Percentiles rank a stretch among this genome's conserved stretches.
phyloP scores from a whole-genome alignment of 495 filamentous ascomycete species.

The Aspergillus campestris region DNA sequence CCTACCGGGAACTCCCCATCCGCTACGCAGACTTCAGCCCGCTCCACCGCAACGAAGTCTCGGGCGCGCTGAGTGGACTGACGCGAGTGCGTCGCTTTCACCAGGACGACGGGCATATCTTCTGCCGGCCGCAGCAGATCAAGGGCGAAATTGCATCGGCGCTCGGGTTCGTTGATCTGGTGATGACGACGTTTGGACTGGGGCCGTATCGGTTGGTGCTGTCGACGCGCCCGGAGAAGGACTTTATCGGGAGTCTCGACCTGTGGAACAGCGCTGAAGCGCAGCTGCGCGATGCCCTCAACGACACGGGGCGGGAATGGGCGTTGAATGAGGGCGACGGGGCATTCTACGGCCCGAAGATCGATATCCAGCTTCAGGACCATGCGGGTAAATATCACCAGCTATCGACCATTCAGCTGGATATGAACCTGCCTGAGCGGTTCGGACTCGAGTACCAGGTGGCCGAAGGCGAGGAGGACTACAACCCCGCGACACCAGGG shows the following conservation, averaged over 20 bases:
- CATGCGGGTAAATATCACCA: slow-evolving; percentile 85
- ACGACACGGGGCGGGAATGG: slow-evolving; percentile 58
- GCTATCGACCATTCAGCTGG: slow-evolving; percentile 84
- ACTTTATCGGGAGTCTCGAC: slow-evolving; percentile 68
- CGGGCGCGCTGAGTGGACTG: slow-evolving; percentile 75
- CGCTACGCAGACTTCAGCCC: slow-evolving; percentile 92
- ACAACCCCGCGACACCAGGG: slow-evolving; percentile 61
- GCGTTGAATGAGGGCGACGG: slow-evolving; percentile 72
- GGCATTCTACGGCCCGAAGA: slow-evolving; percentile 94
- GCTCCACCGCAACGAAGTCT: slow-evolving; percentile 83
- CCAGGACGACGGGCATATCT: slow-evolving; percentile 94
- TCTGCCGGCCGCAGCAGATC: slow-evolving; percentile 80
- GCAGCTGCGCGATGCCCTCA: slow-evolving; percentile 61
- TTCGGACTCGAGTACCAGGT: slow-evolving; percentile 67
- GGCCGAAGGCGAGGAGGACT: slow-evolving; percentile 45
- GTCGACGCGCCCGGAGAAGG: slow-evolving; percentile 68
- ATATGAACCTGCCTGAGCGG: slow-evolving; percentile 84
- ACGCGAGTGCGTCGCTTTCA: slow-evolving; percentile 90
- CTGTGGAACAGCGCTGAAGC: slow-evolving; percentile 79
- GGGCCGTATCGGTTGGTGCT: slow-evolving; percentile 68
- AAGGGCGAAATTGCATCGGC: slow-evolving; percentile 70
- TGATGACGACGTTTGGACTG: slow-evolving; percentile 67
- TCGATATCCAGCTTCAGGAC: slow-evolving; percentile 79
- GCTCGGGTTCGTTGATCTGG: slow-evolving; percentile 69
- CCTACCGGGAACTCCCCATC: slow-evolving; percentile 77